Evolutionary conservation across 73 alveolate species (phyloP).

Genomic region (Stentor roeselii): DNA sequence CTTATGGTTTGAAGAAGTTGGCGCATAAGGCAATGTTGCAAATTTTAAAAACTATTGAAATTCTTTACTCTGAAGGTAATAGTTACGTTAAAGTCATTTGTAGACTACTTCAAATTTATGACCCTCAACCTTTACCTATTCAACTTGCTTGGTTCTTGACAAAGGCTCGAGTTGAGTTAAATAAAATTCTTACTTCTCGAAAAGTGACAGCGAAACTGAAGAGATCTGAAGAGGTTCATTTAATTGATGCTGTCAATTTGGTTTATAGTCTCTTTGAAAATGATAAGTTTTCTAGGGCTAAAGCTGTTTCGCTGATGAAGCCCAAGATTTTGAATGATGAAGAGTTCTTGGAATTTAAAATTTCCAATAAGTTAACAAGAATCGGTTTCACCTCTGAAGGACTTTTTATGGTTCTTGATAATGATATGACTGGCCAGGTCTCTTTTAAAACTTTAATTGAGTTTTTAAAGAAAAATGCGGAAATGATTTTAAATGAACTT

Average conservation of each 20-base stretch:
- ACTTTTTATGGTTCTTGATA: neutral
- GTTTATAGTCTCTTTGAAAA: neutral
- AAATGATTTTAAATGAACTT: neutral
- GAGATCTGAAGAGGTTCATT: neutral
- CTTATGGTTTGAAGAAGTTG: constrained; percentile 7
- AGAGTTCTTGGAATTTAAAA: constrained; percentile 17
- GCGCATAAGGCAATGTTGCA: constrained; percentile 4
- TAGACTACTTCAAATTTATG: neutral
- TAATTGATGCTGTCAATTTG: constrained; percentile 8
- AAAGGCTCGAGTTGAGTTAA: constrained; percentile 16
- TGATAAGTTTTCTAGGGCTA: neutral
- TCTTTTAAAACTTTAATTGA: neutral
- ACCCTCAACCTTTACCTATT: constrained; percentile 16
- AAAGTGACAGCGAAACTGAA: neutral
- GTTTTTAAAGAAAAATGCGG: neutral
- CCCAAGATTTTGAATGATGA: neutral
- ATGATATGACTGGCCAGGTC: constrained; percentile 1
- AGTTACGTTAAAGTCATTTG: neutral
- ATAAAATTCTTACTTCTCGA: neutral
- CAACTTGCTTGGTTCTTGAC: constrained; percentile 14
- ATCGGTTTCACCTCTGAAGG: neutral
- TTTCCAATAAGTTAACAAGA: constrained; percentile 12
- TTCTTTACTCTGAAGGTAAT: neutral
- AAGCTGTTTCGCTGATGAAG: neutral
- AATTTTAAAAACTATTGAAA: neutral